Evolutionary conservation across 108 stramenopile genomes (phyloP).

Genomic region (Stephanodiscus minutulus): DNA sequence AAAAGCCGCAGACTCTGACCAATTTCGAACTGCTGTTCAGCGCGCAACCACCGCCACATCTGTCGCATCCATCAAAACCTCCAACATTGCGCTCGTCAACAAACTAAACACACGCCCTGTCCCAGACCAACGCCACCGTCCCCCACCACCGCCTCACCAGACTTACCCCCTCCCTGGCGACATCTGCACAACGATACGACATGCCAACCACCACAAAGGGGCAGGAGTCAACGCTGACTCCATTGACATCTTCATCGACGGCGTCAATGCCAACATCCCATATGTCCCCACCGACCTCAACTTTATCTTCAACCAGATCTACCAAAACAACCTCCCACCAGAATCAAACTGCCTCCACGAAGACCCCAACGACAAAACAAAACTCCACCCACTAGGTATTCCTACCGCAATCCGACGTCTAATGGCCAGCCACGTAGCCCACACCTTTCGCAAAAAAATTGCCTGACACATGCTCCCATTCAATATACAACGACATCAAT

Average conservation of each 20-base stretch:
- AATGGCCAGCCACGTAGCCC: conserved; percentile 16
- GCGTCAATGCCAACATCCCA: conserved; percentile 4
- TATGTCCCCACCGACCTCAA: background rate
- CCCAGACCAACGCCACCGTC: background rate
- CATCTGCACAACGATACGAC: conserved; percentile 11
- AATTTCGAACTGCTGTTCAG: conserved; percentile 13
- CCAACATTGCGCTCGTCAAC: conserved; percentile 2
- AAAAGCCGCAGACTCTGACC: conserved; percentile 18
- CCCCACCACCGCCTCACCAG: background rate
- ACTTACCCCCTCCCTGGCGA: conserved; percentile 11
- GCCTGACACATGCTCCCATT: conserved; percentile 15
- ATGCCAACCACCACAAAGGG: background rate
- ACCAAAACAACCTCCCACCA: background rate
- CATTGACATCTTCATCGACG: conserved; percentile 15
- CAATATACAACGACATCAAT: too few relatives aligned
- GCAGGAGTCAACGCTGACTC: conserved; percentile 8
- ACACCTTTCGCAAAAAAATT: background rate
- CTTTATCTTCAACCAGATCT: conserved; percentile 12
- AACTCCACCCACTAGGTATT: conserved; percentile 36
- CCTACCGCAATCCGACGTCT: conserved; percentile 29
- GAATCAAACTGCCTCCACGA: conserved; percentile 15
- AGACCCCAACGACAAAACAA: conserved; percentile 25
- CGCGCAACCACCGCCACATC: background rate
- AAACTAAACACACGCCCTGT: background rate
- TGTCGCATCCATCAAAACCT: conserved; percentile 17